Evolutionary conservation across 352 stramenopile genomes (phyloP), one percentile per base, ranked within the genome.

Genomic region (Globisporangium splendens): DNA sequence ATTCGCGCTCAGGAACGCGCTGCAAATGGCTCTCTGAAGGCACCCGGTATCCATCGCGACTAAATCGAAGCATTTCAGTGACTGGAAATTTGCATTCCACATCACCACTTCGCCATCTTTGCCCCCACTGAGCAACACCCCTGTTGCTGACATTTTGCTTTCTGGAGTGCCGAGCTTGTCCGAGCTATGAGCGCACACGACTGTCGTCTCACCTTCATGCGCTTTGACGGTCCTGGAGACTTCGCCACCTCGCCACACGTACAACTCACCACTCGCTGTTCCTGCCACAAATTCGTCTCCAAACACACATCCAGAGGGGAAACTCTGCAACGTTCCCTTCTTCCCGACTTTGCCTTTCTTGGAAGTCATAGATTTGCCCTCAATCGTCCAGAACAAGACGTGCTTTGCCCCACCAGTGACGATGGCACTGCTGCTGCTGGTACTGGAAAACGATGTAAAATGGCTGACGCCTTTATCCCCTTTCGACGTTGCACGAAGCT

Each of bases 51-150:
- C 70, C 49, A 85, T 65, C 12, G 68, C 63, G 1, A 50, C 63
- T 20, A 93, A 20, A 47, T 89, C 77, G 31, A 89, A 77, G 46
- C 66, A 86, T 61, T 90, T 83, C 15, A 93, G 57, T n/a, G 75
- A 77, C 65, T 93, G 83, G 47, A 83, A 89, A 33, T 63, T 66
- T 5, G 65, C 50, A 52, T 83, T 88, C 75, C 74, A 89, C 58
- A 93, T 74, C 10, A 89, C 50, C 22, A 92, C 63, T 42, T 82
- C 80, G 39, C 80, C 84, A 53, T 92, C 84, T 53, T 89, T 91
- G 3, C 84, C 82, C 10, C 82, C 84, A 35, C 73, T 89, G 8
- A 92, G 31, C 6, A 93, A 33, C 18, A 75, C 43, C 14, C 21
- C 42, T 18, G 35, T 44, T 33, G 11, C 42, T 59, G 28, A 66